These are phyloP conservation scores for Zoysia japonica DNA, from an alignment of 176 grass and related monocot genomes.

Conservation along the genomic window DNA sequence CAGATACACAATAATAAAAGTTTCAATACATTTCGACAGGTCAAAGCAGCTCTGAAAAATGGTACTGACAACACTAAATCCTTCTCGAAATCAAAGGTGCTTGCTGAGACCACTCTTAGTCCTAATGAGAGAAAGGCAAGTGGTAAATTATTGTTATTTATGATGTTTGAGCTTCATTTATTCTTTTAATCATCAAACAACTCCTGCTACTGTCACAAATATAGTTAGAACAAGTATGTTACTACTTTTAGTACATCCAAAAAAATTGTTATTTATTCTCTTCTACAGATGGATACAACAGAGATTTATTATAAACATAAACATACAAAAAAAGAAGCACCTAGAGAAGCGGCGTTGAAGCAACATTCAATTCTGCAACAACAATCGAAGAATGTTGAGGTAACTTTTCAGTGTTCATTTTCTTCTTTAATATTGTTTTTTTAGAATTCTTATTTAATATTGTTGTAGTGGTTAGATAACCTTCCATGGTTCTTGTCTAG, in stretches of 20 bases:
- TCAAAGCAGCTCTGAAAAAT: conserved; percentile 72
- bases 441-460: background rate
- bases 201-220: conserved; percentile 10
- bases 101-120: conserved; percentile 48
- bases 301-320: conserved; percentile 58
- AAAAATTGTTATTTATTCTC: conserved; percentile 33
- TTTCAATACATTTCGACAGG: conserved; percentile 52
- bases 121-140: conserved; percentile 72
- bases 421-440: conserved; percentile 1
- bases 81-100: conserved; percentile 85
- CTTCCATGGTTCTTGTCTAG: conserved; percentile 41
- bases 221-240: background rate
- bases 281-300: conserved; percentile 59
- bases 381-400: conserved; percentile 82
- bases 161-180: conserved; percentile 15
- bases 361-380: conserved; percentile 71
- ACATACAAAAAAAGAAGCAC: conserved; percentile 59
- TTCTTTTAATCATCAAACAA: background rate
- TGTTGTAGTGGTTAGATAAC: conserved; percentile 1
- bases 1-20: conserved; percentile 7
- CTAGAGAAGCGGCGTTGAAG: conserved; percentile 62
- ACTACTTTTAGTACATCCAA: conserved; percentile 31
- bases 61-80: conserved; percentile 62
- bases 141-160: conserved; percentile 27
- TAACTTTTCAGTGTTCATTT: conserved; percentile 45